Evolutionary conservation across 495 filamentous ascomycete genomes (phyloP), one percentile per base, ranked within the genome.

Genomic region (Gamarada debralockiae): DNA sequence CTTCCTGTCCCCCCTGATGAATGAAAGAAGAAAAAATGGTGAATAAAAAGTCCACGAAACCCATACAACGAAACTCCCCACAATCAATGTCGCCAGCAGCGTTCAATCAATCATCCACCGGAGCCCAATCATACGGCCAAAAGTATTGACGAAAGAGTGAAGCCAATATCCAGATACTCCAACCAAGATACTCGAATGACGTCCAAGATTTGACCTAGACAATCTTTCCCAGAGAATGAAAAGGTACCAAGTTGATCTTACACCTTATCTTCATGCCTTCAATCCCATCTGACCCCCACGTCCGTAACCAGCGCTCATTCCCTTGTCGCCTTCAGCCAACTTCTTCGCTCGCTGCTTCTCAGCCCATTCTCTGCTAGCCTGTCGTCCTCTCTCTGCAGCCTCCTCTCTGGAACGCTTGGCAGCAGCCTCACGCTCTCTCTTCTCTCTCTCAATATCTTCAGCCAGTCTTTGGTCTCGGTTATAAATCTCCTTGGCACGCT

Each of bases 291-390:
- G 61, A 36, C 57, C 54, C 15, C 54, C 57, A 17, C 46, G 50
- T 18, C 60, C 53, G 52, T 48, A 59, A 3, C 53, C 56, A 57
- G 53, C 40, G 15, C 44, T 48, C 41, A 56, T 24, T 12, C 55
- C 59, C 22, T 53, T 57, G 18, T 60, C 61, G 23, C 36, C 42
- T 27, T 51, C 50, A 23, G 56, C 54, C 45, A 57, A 38, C 51
- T 70, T 70, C 67, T 65, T 75, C 39, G 58, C 57, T 64, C 67
- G 71, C 71, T 86, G 79, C 70, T 76, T 84, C 67, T 85, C 82
- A 3, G 84, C 84, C 85, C 85, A 89, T 67, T 84, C 80, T 29
- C 85, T 67, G 50, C 81, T 82, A 44, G 78, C 71, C 61, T 74
- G 66, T 48, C 84, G 69, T 13, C 82, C 81, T 52, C 83, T 64